Evolutionary conservation across 805 yeast genomes (phyloP), one percentile per base, ranked within the genome.

Genomic region (Pichia nakasei): DNA sequence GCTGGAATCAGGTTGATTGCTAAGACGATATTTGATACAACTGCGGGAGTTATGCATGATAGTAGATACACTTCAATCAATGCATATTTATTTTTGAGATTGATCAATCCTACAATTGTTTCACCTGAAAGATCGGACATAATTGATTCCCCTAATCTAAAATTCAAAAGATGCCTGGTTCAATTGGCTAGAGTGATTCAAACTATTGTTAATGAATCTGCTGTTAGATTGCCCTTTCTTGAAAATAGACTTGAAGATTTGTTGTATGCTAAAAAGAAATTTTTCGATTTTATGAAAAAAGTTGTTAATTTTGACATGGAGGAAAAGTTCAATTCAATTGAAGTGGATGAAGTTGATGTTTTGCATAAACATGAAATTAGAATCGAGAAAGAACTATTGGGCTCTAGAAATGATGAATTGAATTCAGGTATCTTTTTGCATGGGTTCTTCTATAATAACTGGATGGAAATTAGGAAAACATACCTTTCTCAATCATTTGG

Each of bases 91-190:
- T 89, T 91, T 55, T 67, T 91, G 52, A 66, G 95, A 45, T 78
- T 82, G 49, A 72, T 83, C 48, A 84, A 94, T 58, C 97, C 97
- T 12, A 95, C 95, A 0, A 80, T 89, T 52, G 89, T 89, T 13
- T 79, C 87, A 29, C 97, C 97, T 0, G 95, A 85, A 45, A 70
- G 81, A 7, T 70, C 53, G 31, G 55, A 54, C 21, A 57, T 64
- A 38, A 45, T 53, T 2, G 22, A 48, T 9, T 32, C 41, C 1
- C 31, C 39, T 11, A 46, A 54, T 5, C 42, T 48, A n/a, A 49
- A 45, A 9, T 52, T 59, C 38, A 64, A 87, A 48, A 72, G 95
- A 50, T 75, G 86, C 0, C 71, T 85, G 41, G 78, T 89, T 43
- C 79, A 85, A 44, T 60, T 89, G 29, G 96, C 95, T 2, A 85